A percentile compares a stretch with the other conserved stretches of the same genome.
Conservation (phyloP, 2,329 filamentous ascomycete species). For the Pyricularia sp. region DNA sequence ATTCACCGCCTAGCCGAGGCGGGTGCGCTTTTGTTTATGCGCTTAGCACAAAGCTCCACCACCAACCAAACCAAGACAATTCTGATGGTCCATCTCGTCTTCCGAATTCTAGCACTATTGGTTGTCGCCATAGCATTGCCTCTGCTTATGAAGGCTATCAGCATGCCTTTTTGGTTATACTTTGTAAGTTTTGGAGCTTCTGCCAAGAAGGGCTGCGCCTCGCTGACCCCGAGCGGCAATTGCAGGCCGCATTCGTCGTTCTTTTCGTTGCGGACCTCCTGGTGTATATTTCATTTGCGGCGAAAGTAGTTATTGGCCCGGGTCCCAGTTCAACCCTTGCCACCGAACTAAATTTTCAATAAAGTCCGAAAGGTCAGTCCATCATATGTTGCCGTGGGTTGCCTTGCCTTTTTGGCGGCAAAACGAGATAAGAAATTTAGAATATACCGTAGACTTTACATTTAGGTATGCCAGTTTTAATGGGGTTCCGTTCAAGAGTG, state of each 20-base stretch:
- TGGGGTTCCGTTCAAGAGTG: neutral
- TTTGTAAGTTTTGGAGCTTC: neutral
- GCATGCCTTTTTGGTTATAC: neutral
- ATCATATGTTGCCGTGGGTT: neutral
- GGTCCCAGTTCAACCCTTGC: neutral
- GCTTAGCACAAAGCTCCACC: neutral
- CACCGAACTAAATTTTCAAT: neutral
- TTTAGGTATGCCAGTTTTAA: neutral
- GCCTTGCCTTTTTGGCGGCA: neutral
- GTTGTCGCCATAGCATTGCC: neutral
- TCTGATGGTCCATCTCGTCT: neutral
- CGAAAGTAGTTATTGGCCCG: neutral
- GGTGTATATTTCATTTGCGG: neutral
- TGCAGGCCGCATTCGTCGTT: neutral
- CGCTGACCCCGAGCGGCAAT: neutral
- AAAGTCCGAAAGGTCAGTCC: neutral
- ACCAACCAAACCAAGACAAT: neutral
- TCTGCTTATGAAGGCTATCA: neutral
- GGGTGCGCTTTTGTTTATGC: neutral
- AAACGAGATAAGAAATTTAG: neutral
- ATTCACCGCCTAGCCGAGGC: neutral
- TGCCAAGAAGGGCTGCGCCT: neutral
- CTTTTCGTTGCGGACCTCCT: neutral
- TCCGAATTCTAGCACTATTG: neutral
- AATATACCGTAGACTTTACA: neutral